Base-by-base conservation (phyloP, 2,329 filamentous ascomycete genomes). In the Diaporthe humulicola region DNA sequence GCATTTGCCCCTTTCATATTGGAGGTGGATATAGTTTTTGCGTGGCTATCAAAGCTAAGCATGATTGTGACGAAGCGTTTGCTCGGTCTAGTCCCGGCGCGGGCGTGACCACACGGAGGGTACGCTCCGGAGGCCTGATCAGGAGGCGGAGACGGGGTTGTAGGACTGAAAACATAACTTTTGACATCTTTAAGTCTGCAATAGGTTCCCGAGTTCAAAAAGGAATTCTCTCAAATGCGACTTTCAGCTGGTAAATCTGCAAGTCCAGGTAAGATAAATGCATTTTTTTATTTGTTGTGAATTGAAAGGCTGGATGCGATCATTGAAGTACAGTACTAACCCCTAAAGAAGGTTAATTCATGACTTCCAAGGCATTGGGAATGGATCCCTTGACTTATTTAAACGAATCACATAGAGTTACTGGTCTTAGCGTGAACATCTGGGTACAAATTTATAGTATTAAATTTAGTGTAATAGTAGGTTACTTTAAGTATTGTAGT, bases 1-100 rank as follows among this genome's bases (percentile, higher is more conserved):
- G 61, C 22, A 36, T 33, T 25, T 17, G 45, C 25, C 42, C 61
- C 61, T 22, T 50, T 66, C 61, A 66, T 66, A 33, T 50, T 50
- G 30, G 61, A 66, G 61, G 61, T 66, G 61, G 42, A 66, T 50
- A 36, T 66, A 50, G 14, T 66, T 66, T 66, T 25, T 66, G 42
- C 61, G 61, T 66, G 42, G 30, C 28, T 30, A 25, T 9, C 10
- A 9, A 36, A 36, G 61, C 61, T 36, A 50, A 38, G 42, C 61
- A 66, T 50, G 61, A 25, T 19, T 25, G 61, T 66, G 61, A 66
- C 42, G 61, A 66, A 19, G 25, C 12, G 10, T 33, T 33, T 48
- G 60, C 40, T 66, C 60, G 60, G 60, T 50, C 60, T 66, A 66
- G 42, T 48, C 28, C 60, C 28, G 40, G 40, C 17, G 40, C 25